A percentile compares a stretch with the other conserved stretches of the same genome.
These are phyloP conservation scores for Gloeophyllum trabeum DNA, from an alignment of 768 basidiomycete species.

Conservation along the genomic window DNA sequence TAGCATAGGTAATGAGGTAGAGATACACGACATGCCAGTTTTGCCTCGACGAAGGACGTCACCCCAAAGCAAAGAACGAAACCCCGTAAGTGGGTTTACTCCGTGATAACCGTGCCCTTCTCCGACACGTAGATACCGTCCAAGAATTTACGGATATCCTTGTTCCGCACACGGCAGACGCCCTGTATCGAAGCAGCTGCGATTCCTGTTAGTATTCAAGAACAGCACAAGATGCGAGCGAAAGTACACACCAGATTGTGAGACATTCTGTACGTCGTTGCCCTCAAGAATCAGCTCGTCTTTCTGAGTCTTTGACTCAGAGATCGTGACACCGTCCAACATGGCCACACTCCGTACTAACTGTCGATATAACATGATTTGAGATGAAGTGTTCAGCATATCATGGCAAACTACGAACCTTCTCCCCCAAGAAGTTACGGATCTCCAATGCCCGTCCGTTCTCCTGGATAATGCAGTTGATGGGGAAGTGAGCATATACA, in stretches of 20 bases:
- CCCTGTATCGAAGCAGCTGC: slow-evolving; percentile 94
- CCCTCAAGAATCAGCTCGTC: slow-evolving; percentile 92
- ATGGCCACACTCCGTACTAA: slow-evolving; percentile 87
- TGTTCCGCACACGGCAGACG: slow-evolving; percentile 94
- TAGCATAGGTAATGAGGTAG: slow-evolving; percentile 16
- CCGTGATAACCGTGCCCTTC: slow-evolving; percentile 50
- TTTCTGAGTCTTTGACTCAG: slow-evolving; percentile 87
- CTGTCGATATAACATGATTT: slow-evolving; percentile 25
- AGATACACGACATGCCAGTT: slow-evolving; percentile 17
- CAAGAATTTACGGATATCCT: slow-evolving; percentile 99
- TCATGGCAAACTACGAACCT: slow-evolving; percentile 35
- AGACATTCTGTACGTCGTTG: slow-evolving; percentile 94
- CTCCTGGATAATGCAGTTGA: slow-evolving; percentile 93
- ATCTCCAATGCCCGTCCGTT: slow-evolving; percentile 68
- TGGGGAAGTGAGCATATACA: slow-evolving; percentile 99
- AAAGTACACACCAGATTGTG: slow-evolving; percentile 68
- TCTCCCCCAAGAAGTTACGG: slow-evolving; percentile 92
- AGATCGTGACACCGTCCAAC: slow-evolving; percentile 76
- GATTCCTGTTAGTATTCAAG: slow-evolving; percentile 5
- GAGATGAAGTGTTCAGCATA: background rate
- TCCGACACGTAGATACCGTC: slow-evolving; percentile 90
- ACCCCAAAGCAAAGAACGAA: slow-evolving; percentile 3
- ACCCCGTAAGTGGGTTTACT: slow-evolving; percentile 16
- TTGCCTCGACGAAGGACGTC: slow-evolving; percentile 10
- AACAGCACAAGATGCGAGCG: background rate